Evolutionary conservation across 192 early-diverging fungal genomes (phyloP).

Genomic region (Backusella luteola): DNA sequence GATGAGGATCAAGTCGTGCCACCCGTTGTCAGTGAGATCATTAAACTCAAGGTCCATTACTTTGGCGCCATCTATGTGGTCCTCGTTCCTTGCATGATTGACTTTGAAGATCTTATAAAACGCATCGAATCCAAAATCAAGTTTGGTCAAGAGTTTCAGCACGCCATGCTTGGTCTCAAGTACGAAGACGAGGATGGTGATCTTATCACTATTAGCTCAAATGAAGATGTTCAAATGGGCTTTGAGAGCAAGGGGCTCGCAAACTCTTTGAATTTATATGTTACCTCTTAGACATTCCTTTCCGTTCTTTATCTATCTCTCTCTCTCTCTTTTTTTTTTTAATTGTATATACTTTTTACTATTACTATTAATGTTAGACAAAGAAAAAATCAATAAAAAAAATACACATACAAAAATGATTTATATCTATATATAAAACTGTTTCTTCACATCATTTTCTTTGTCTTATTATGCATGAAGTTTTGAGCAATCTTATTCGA

Average conservation of each 20-base stretch:
- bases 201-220: constrained; percentile 78
- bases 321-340: no score
- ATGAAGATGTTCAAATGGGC: constrained; percentile 90
- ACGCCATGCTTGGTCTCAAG: constrained; percentile 66
- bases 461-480: no score
- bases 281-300: constrained; percentile 34
- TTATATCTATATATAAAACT: no score
- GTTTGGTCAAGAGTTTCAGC: constrained; percentile 55
- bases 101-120: constrained; percentile 72
- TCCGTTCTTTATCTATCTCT: neutral
- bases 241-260: constrained; percentile 69
- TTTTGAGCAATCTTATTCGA: no score
- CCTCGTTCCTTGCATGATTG: constrained; percentile 73
- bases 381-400: neutral
- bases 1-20: neutral
- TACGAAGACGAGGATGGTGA: constrained; percentile 97
- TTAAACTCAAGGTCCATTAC: constrained; percentile 90
- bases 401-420: no score
- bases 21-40: constrained; percentile 10
- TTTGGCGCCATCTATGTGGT: constrained; percentile 87
- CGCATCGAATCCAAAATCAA: constrained; percentile 89
- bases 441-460: no score
- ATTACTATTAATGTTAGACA: neutral
- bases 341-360: neutral
- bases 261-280: constrained; percentile 52